A percentile compares a stretch with the other conserved stretches of the same genome.
Evolutionary conservation across 148 eudicot species (phyloP).

Genomic region (Fagopyrum tataricum): DNA sequence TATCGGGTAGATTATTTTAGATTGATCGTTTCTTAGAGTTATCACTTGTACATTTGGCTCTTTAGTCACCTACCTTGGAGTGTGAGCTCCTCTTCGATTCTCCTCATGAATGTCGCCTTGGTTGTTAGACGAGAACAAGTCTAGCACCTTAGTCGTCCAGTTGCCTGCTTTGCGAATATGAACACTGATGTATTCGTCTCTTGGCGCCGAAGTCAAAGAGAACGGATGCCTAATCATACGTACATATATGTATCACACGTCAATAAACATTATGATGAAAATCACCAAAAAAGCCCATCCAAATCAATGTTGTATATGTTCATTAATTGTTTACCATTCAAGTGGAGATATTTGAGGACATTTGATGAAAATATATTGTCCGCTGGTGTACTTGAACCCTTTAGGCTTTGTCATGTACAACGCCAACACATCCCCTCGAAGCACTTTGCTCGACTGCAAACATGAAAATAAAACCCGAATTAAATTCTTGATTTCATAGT

Average conservation of each 20-base stretch:
- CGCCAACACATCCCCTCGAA: constrained; percentile 44
- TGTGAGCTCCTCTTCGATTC: constrained; percentile 19
- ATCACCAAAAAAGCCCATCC: neutral
- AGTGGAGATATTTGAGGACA: constrained; percentile 49
- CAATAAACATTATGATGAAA: neutral
- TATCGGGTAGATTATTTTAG: too few relatives aligned
- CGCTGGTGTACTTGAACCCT: constrained; percentile 45
- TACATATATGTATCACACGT: too few relatives aligned
- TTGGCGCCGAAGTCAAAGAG: constrained; percentile 55
- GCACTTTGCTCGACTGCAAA: neutral
- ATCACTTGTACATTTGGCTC: too few relatives aligned
- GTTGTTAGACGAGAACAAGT: constrained; percentile 38
- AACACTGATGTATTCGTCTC: constrained; percentile 50
- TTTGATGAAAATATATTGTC: constrained; percentile 51
- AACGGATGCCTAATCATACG: constrained; percentile 39
- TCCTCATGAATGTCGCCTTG: constrained; percentile 41
- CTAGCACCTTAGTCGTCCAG: constrained; percentile 51
- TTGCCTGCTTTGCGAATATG: constrained; percentile 59
- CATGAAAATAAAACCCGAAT: too few relatives aligned
- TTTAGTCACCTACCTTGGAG: constrained; percentile 20
- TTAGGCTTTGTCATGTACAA: constrained; percentile 42
- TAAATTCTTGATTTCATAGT: too few relatives aligned
- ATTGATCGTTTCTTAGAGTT: too few relatives aligned
- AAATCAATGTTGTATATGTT: neutral
- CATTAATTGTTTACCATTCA: constrained; percentile 29